Evolutionary conservation across 2,329 filamentous ascomycete species (phyloP).

Genomic region (Pestalotiopsis sp.): DNA sequence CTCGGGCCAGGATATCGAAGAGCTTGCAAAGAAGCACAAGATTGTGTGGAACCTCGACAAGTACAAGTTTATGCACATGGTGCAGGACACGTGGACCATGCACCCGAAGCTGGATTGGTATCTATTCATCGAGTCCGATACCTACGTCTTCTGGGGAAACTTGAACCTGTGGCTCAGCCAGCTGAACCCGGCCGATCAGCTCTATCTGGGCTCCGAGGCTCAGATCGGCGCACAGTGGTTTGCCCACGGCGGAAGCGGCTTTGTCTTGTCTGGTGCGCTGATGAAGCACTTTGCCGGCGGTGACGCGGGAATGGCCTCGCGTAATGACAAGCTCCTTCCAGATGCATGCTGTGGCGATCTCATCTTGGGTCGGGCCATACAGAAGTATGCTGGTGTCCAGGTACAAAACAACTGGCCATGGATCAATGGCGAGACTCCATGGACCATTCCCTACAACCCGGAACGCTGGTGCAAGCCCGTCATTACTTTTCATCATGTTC

Average conservation of each 20-base stretch:
- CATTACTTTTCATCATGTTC: conserved; percentile 1
- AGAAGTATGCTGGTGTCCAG: conserved; percentile 1
- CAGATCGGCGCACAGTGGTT: not conserved
- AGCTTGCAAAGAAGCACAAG: conserved; percentile 6
- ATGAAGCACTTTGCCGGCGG: conserved; percentile 1
- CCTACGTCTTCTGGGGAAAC: conserved; percentile 1
- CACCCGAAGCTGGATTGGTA: conserved; percentile 1
- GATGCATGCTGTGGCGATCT: conserved; percentile 5
- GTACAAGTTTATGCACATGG: conserved; percentile 9
- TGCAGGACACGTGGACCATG: not conserved
- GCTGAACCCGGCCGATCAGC: not conserved
- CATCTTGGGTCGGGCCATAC: not conserved
- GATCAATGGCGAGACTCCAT: conserved; percentile 5
- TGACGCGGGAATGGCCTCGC: not conserved
- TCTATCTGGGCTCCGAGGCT: conserved; percentile 1
- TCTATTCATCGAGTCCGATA: conserved; percentile 2
- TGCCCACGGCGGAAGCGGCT: conserved; percentile 3
- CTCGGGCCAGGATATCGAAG: not conserved
- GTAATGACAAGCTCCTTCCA: conserved; percentile 2
- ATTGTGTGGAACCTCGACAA: conserved; percentile 6
- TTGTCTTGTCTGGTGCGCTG: not conserved
- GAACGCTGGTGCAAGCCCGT: not conserved
- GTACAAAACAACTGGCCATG: conserved; percentile 6
- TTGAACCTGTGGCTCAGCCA: not conserved
- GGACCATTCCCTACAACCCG: not conserved